A percentile compares a stretch with the other conserved stretches of the same genome.
phyloP scores from a whole-genome alignment of 176 grass and related monocot species.

The Oryza longistaminata region DNA sequence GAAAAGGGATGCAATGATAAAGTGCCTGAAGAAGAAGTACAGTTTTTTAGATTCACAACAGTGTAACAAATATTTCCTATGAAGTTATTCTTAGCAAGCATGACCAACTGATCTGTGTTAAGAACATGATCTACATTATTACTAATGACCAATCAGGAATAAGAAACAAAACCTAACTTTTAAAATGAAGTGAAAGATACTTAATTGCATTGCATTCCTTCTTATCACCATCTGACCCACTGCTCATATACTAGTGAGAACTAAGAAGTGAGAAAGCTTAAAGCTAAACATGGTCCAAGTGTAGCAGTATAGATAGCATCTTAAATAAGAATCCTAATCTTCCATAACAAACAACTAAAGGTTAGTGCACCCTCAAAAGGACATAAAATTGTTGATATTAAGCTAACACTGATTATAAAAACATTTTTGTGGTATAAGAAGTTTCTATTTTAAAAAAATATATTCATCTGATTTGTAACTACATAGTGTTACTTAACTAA shows the following conservation, averaged over 20 bases:
- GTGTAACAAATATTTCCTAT: background rate
- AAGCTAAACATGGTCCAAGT: conserved; percentile 6
- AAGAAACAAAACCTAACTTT: conserved; percentile 7
- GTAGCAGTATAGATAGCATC: background rate
- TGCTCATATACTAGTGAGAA: background rate
- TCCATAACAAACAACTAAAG: conserved; percentile 12
- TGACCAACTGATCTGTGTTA: background rate
- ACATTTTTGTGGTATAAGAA: background rate
- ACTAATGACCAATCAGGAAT: background rate
- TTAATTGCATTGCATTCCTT: background rate
- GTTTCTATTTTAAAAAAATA: background rate
- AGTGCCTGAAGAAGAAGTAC: conserved; percentile 67
- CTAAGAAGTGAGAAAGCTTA: too few species aligned
- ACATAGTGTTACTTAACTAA: too few species aligned
- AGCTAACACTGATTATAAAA: background rate
- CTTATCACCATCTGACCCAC: background rate
- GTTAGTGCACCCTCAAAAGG: background rate
- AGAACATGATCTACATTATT: background rate
- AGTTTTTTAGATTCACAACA: background rate
- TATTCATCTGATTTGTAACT: background rate
- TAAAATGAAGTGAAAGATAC: background rate
- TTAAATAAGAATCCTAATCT: background rate
- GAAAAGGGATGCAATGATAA: conserved; percentile 87
- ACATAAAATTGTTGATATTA: conserved; percentile 1
- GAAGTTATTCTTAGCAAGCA: conserved; percentile 25